phyloP scores from a whole-genome alignment of 2,329 filamentous ascomycete species.

The Sclerotinia glacialis region DNA sequence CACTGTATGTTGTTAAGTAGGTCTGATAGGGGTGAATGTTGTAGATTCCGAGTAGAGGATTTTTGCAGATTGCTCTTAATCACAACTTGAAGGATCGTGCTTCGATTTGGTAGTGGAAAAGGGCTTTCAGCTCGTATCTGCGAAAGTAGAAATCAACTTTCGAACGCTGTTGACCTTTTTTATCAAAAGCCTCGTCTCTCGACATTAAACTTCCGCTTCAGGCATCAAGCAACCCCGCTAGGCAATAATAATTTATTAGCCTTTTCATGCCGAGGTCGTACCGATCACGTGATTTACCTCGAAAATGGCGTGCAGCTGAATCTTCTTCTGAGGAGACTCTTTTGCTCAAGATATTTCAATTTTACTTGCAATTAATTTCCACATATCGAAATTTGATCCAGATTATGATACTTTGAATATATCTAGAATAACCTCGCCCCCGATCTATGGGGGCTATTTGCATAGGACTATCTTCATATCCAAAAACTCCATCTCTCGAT shows the following conservation, averaged over 20 bases:
- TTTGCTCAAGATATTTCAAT: neutral
- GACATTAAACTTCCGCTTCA: slow-evolving; percentile 20
- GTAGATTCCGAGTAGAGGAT: neutral
- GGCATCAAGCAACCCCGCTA: slow-evolving; percentile 18
- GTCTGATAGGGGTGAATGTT: slow-evolving; percentile 8
- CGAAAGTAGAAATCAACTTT: neutral
- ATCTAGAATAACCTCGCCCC: neutral
- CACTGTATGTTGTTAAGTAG: slow-evolving; percentile 14
- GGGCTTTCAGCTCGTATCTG: slow-evolving; percentile 1
- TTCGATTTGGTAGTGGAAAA: neutral
- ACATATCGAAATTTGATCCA: neutral
- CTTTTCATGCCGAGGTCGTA: neutral
- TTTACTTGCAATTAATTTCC: neutral
- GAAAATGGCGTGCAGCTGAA: neutral
- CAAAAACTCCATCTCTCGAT: neutral
- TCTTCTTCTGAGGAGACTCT: neutral
- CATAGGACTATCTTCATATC: neutral
- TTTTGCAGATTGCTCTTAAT: neutral
- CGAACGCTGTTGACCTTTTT: slow-evolving; percentile 13
- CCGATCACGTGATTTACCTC: neutral
- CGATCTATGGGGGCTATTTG: neutral
- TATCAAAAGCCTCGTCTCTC: slow-evolving; percentile 21
- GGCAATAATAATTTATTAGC: slow-evolving; percentile 14
- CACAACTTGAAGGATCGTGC: neutral
- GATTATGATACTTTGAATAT: neutral